Conservation (phyloP, 2,329 filamentous ascomycete genomes). For the Diplocarpon rosae region DNA sequence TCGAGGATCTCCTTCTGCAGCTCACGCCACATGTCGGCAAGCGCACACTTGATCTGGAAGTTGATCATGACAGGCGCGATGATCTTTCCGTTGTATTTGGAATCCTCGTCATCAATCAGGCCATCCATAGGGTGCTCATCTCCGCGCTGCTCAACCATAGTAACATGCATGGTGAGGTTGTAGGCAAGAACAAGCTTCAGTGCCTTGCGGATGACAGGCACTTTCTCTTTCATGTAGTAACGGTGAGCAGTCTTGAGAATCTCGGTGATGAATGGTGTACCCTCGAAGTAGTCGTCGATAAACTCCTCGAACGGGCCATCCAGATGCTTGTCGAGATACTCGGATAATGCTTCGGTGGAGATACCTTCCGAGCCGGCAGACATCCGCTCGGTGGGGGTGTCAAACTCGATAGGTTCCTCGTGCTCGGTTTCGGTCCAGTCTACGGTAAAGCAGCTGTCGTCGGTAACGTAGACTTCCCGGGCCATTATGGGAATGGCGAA, state of each 20-base stretch:
- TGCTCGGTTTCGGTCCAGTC: slow-evolving; percentile 85
- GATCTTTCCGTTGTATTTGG: slow-evolving; percentile 81
- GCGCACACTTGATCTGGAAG: slow-evolving; percentile 96
- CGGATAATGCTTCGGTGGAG: slow-evolving; percentile 66
- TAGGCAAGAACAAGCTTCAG: slow-evolving; percentile 92
- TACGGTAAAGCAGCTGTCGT: slow-evolving; percentile 84
- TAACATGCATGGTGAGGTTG: slow-evolving; percentile 89
- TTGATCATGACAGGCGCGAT: slow-evolving; percentile 98
- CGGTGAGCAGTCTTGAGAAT: slow-evolving; percentile 93
- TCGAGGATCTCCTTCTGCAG: slow-evolving; percentile 92
- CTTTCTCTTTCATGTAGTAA: slow-evolving; percentile 80
- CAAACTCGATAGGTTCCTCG: slow-evolving; percentile 68
- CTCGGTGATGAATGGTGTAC: slow-evolving; percentile 88
- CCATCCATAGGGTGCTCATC: slow-evolving; percentile 69
- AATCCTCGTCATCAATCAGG: slow-evolving; percentile 75
- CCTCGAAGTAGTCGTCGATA: slow-evolving; percentile 92
- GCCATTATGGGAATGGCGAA: slow-evolving; percentile 88
- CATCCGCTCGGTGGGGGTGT: slow-evolving; percentile 77
- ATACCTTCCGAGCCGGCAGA: slow-evolving; percentile 85
- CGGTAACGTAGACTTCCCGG: slow-evolving; percentile 82
- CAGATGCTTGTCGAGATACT: slow-evolving; percentile 92
- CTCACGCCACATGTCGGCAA: slow-evolving; percentile 97
- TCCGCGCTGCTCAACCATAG: slow-evolving; percentile 81
- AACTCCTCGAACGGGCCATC: slow-evolving; percentile 87
- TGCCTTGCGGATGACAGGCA: slow-evolving; percentile 85